A percentile compares a stretch with the other conserved stretches of the same genome.
These are phyloP conservation scores for Juncus inflexus DNA, from an alignment of 176 grass and related monocot genomes.

Conservation along the genomic window DNA sequence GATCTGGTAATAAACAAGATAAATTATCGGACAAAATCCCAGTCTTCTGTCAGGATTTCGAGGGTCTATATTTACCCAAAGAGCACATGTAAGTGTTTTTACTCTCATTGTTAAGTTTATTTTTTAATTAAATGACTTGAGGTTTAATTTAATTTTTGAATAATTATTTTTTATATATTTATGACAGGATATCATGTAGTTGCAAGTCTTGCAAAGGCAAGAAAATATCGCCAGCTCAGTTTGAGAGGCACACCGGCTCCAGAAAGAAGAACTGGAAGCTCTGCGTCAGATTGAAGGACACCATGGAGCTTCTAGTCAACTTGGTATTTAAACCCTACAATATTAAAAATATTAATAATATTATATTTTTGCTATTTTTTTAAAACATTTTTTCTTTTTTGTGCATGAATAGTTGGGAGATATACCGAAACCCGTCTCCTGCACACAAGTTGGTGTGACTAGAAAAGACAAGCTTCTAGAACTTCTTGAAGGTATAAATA, in stretches of 20 bases:
- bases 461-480: conserved; percentile 13
- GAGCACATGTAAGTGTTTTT: conserved; percentile 64
- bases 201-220: conserved; percentile 67
- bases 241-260: conserved; percentile 85
- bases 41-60: conserved; percentile 60
- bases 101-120: background rate
- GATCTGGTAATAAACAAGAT: conserved; percentile 41
- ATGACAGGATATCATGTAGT: conserved; percentile 55
- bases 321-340: conserved; percentile 35
- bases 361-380: conserved; percentile 11
- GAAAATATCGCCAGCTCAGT: conserved; percentile 54
- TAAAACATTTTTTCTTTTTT: background rate
- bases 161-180: conserved; percentile 3
- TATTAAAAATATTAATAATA: background rate
- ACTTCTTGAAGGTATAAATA: conserved; percentile 27
- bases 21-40: conserved; percentile 46
- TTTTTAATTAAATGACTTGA: background rate
- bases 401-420: conserved; percentile 24
- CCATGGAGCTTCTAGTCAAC: conserved; percentile 46
- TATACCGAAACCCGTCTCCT: no score
- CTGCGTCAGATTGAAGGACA: conserved; percentile 71
- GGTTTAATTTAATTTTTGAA: background rate
- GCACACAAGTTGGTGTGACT: no score
- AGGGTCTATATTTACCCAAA: conserved; percentile 67
- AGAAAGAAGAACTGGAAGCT: conserved; percentile 92